Percentiles rank a stretch among this genome's conserved stretches.
Conservation (phyloP, 768 basidiomycete species). For the Suillus ampliporus region DNA sequence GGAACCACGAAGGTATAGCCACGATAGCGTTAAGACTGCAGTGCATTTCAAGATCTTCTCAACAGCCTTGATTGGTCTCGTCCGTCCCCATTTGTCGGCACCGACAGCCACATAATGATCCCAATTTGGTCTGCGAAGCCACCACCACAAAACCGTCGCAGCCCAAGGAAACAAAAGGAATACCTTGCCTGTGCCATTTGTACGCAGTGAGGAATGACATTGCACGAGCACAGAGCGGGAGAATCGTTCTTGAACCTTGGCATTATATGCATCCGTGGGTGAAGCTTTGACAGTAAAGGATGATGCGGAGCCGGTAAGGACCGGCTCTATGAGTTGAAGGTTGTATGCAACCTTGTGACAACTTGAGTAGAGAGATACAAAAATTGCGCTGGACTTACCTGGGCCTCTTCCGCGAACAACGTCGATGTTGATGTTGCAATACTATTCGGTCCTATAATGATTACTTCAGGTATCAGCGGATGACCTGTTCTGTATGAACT, state of each 20-base stretch:
- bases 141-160: conserved; percentile 37
- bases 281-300: conserved; percentile 29
- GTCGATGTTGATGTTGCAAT: conserved; percentile 28
- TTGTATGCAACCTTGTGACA: conserved; percentile 29
- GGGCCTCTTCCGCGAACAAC: conserved; percentile 33
- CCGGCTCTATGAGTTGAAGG: conserved; percentile 34
- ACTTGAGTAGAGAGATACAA: not conserved
- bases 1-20: conserved; percentile 15
- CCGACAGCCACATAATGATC: conserved; percentile 40
- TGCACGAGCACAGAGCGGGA: conserved; percentile 28
- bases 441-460: conserved; percentile 31
- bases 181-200: conserved; percentile 41
- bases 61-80: conserved; percentile 11
- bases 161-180: conserved; percentile 47
- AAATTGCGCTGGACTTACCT: conserved; percentile 22
- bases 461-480: not conserved
- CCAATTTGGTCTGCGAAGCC: conserved; percentile 42
- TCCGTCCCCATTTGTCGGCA: conserved; percentile 43
- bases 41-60: conserved; percentile 10
- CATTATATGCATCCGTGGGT: conserved; percentile 34
- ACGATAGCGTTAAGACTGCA: conserved; percentile 7
- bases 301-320: conserved; percentile 27
- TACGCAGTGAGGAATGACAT: conserved; percentile 50
- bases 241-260: conserved; percentile 21
- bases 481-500: conserved; percentile 6